phyloP scores from a whole-genome alignment of 2,329 filamentous ascomycete genomes.

The Pestalotiopsis sp. region DNA sequence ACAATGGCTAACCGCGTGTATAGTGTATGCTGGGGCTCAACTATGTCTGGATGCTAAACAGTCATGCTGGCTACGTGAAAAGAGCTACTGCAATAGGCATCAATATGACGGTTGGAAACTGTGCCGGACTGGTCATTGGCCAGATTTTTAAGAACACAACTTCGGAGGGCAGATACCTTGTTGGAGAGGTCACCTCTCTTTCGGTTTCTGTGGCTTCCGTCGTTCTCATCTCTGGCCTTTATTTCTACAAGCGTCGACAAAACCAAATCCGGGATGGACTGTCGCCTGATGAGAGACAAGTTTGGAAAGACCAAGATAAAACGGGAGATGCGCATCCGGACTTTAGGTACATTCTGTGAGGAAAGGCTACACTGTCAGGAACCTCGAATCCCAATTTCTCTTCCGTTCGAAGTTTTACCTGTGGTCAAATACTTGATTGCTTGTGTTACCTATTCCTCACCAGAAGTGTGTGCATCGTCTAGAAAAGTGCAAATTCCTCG shows the following conservation, averaged over 20 bases:
- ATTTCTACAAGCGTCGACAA: background rate
- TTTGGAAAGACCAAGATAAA: background rate
- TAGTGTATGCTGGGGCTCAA: slow-evolving; percentile 13
- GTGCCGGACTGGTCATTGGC: slow-evolving; percentile 12
- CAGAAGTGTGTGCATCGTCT: no score
- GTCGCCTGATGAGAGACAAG: background rate
- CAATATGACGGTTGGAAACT: slow-evolving; percentile 14
- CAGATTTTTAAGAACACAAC: slow-evolving; percentile 14
- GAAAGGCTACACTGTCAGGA: no score
- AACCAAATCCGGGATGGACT: background rate
- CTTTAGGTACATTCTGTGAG: slow-evolving; percentile 1
- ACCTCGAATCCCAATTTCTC: no score
- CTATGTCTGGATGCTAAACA: slow-evolving; percentile 14
- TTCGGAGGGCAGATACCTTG: slow-evolving; percentile 9
- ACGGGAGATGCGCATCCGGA: background rate
- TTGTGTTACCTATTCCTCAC: no score
- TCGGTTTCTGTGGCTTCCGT: background rate
- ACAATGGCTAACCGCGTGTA: background rate
- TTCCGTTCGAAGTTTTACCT: no score
- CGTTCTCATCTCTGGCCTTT: background rate
- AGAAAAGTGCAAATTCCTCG: no score
- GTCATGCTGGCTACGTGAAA: slow-evolving; percentile 13
- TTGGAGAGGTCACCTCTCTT: slow-evolving; percentile 7
- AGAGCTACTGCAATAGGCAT: slow-evolving; percentile 12
- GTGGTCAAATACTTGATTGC: no score